Conservation (phyloP, 306 rosid genomes). For the Rubus parviflorus region DNA sequence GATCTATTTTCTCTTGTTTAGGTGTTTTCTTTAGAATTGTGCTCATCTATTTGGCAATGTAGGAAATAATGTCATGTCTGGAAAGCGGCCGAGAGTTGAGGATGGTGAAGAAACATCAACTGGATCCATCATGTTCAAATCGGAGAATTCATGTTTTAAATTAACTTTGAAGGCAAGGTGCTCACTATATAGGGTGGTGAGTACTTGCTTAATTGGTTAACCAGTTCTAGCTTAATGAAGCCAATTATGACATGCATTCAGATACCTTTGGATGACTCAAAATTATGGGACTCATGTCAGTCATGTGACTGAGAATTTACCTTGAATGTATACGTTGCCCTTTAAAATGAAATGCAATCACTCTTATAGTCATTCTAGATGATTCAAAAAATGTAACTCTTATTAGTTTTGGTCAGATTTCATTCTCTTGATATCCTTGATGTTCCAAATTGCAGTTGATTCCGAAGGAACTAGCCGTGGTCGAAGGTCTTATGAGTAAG, state of each 20-base stretch:
- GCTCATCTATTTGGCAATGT: not conserved
- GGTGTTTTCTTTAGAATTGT: not conserved
- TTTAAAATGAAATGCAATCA: not conserved
- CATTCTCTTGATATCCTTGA: not conserved
- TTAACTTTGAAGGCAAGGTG: not conserved
- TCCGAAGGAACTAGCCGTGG: not conserved
- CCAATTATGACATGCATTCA: not conserved
- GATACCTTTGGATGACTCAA: not conserved
- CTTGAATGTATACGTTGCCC: not conserved
- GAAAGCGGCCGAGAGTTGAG: not conserved
- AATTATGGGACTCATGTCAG: not conserved
- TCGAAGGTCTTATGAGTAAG: not conserved
- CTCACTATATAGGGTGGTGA: not conserved
- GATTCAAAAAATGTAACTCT: not conserved
- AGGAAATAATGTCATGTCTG: not conserved
- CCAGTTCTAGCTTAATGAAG: not conserved
- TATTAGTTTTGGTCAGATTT: not conserved
- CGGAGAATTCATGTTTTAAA: not conserved
- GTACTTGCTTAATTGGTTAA: not conserved
- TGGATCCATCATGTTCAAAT: constrained; percentile 5
- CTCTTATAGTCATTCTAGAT: not conserved
- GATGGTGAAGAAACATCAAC: not conserved
- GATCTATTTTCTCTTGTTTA: not conserved
- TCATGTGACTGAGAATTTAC: not conserved
- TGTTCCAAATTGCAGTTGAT: constrained; percentile 2